A percentile compares a stretch with the other conserved stretches of the same genome.
Conservation (phyloP, 1,284 basidiomycete species). For the Malassezia psittaci region DNA sequence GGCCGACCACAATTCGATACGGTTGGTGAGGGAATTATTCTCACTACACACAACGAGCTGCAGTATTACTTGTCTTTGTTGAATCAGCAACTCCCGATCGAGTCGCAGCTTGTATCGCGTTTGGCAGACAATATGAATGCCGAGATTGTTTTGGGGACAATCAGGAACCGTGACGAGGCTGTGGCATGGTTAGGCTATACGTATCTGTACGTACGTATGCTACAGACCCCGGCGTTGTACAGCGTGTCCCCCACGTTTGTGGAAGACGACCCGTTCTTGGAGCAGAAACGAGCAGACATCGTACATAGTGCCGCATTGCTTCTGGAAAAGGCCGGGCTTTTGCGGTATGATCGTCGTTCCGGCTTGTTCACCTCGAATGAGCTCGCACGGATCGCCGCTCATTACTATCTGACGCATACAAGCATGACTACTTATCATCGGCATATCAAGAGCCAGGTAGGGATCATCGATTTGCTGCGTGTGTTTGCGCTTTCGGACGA, state of each 20-base stretch:
- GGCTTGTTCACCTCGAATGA: constrained; percentile 62
- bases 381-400: constrained; percentile 82
- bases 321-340: constrained; percentile 82
- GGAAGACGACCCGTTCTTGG: constrained; percentile 68
- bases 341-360: constrained; percentile 83
- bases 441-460: constrained; percentile 77
- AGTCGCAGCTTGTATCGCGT: constrained; percentile 84
- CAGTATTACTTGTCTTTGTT: constrained; percentile 65
- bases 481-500: constrained; percentile 95
- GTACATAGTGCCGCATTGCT: constrained; percentile 84
- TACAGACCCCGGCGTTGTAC: constrained; percentile 79
- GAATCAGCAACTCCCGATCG: constrained; percentile 61
- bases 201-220: constrained; percentile 77
- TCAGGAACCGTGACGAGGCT: constrained; percentile 83
- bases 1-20: constrained; percentile 97
- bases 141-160: constrained; percentile 89
- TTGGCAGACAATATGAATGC: constrained; percentile 94
- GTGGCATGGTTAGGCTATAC: constrained; percentile 67
- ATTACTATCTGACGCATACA: constrained; percentile 91
- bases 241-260: constrained; percentile 81
- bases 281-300: constrained; percentile 90
- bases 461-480: constrained; percentile 80
- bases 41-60: constrained; percentile 91
- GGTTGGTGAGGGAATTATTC: constrained; percentile 94
- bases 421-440: constrained; percentile 97